phyloP scores from a whole-genome alignment of 2,329 filamentous ascomycete genomes.

The Penicillium sp. region DNA sequence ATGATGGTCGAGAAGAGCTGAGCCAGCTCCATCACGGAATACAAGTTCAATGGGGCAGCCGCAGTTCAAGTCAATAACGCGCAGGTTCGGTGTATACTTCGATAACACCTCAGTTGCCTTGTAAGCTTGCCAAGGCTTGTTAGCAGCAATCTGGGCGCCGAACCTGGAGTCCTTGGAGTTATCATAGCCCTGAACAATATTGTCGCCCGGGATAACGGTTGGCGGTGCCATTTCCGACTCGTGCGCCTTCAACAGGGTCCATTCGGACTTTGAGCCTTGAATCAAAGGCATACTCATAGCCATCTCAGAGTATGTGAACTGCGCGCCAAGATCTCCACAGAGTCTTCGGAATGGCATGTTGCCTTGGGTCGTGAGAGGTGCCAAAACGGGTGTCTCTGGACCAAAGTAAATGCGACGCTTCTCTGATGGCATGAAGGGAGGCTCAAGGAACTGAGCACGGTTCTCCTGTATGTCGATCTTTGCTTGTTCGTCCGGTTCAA shows the following conservation, averaged over 20 bases:
- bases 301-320: slow-evolving; percentile 98
- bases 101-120: slow-evolving; percentile 83
- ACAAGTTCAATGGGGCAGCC: slow-evolving; percentile 96
- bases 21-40: slow-evolving; percentile 82
- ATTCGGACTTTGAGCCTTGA: slow-evolving; percentile 86
- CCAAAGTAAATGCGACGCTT: slow-evolving; percentile 94
- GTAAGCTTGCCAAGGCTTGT: slow-evolving; percentile 84
- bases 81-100: slow-evolving; percentile 73
- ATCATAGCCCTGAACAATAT: slow-evolving; percentile 72
- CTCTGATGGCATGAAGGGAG: slow-evolving; percentile 85
- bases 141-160: slow-evolving; percentile 87
- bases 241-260: slow-evolving; percentile 92
- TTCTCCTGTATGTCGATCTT: slow-evolving; percentile 55
- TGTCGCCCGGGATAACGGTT: slow-evolving; percentile 54
- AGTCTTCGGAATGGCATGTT: slow-evolving; percentile 92
- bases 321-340: slow-evolving; percentile 82
- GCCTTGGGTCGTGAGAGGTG: slow-evolving; percentile 92
- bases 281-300: slow-evolving; percentile 86
- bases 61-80: slow-evolving; percentile 92
- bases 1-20: slow-evolving; percentile 82
- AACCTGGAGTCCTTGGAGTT: slow-evolving; percentile 81
- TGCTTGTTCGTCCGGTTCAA: slow-evolving; percentile 1
- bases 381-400: slow-evolving; percentile 86
- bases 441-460: slow-evolving; percentile 77
- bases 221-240: slow-evolving; percentile 75